A percentile compares a stretch with the other conserved stretches of the same genome.
These are phyloP conservation scores for Hyaloscypha variabilis DNA, from an alignment of 495 filamentous ascomycete genomes.

Conservation along the genomic window DNA sequence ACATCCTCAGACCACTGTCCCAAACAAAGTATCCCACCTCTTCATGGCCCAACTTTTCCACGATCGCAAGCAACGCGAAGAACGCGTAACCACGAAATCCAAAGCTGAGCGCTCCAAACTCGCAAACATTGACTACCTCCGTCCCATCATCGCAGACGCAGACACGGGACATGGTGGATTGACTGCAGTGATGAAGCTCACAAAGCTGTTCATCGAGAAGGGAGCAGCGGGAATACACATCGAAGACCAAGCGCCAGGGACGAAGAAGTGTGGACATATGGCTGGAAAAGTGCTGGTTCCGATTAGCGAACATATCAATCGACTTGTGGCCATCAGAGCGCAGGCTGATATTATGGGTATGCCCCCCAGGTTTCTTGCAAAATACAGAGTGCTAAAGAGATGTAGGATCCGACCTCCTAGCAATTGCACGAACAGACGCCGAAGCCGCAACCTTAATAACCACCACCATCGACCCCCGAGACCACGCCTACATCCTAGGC, in stretches of 20 bases:
- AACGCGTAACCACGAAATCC: constrained; percentile 75
- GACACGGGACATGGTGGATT: constrained; percentile 97
- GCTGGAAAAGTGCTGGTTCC: constrained; percentile 98
- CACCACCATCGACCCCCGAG: constrained; percentile 90
- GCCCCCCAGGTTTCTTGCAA: constrained; percentile 13
- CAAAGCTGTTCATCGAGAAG: constrained; percentile 95
- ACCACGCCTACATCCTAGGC: constrained; percentile 92
- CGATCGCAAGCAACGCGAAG: constrained; percentile 97
- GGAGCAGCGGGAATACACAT: constrained; percentile 98
- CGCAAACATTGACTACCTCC: constrained; percentile 88
- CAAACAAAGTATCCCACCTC: constrained; percentile 95
- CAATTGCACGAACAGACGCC: constrained; percentile 93
- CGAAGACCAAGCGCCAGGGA: constrained; percentile 96
- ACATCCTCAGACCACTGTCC: constrained; percentile 79
- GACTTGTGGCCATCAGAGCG: constrained; percentile 92
- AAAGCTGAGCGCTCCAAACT: constrained; percentile 71
- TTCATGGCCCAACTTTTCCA: constrained; percentile 99
- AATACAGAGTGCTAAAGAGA: constrained; percentile 18
- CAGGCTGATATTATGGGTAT: constrained; percentile 98
- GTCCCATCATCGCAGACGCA: constrained; percentile 95
- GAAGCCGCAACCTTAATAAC: constrained; percentile 98
- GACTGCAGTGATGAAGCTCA: constrained; percentile 98
- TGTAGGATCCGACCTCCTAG: constrained; percentile 76
- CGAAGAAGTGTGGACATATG: constrained; percentile 99
- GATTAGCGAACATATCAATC: constrained; percentile 98